Base-by-base conservation (phyloP, 75 land plant species). In the Selaginella moellendorffii region DNA sequence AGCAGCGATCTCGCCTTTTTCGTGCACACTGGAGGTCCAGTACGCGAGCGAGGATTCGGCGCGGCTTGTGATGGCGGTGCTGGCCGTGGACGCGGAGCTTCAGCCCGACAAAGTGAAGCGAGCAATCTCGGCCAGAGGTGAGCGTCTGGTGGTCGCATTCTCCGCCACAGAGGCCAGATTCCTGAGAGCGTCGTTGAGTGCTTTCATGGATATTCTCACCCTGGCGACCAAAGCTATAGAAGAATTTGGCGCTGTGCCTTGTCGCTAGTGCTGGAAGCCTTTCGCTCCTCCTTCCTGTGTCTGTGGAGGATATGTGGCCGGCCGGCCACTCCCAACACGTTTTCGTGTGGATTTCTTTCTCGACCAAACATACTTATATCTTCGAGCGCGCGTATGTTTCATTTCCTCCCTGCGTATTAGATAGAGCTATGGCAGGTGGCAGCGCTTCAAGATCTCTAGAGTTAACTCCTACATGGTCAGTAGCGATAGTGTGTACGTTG, bases 41-140 rank as follows among this genome's bases (percentile, higher is more conserved):
- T 88, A 69, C 68, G 67, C 71, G 30, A 79, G 82, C 1, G 72
- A 85, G 24, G 80, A 83, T 29, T 72, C 70, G 31, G 91, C 85
- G 9, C 52, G 65, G 9, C 79, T 86, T 27, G 85, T 80, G 12
- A 75, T 71, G 63, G 26, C 77, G 18, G 76, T 87, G 27, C 76
- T 86, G 26, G 82, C 72, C 68, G 85, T 89, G 64, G 96, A 89
- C 63, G 82, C 86, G 31, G 96, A 90, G 96, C 74, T 90, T 73
- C 97, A 90, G 54, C 96, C 91, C 29, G 91, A 86, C 70, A 90
- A 90, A 65, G 97, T 90, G 28, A 72, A 72, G 63, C 80, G 97
- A 78, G 72, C 72, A 14, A 87, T 87, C n/a, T n/a, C n/a, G n/a
- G n/a, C n/a, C n/a, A n/a, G n/a, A n/a, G n/a, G n/a, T n/a, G n/a